These are phyloP conservation scores for Halophytophthora polymorphica DNA, from an alignment of 352 stramenopile species.

Conservation along the genomic window DNA sequence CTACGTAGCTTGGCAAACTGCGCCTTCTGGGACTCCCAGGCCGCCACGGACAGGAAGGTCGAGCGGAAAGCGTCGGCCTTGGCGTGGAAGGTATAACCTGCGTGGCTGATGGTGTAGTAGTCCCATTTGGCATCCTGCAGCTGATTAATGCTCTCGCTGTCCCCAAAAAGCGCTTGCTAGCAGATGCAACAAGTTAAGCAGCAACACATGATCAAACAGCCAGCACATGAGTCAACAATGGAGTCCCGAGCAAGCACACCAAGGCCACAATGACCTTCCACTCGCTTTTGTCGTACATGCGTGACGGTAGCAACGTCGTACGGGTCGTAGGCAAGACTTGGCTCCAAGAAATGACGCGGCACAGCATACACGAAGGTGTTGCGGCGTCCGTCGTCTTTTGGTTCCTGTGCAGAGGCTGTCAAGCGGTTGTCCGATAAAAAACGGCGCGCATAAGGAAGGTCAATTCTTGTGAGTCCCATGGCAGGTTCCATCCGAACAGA, in stretches of 20 bases:
- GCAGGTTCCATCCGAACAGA: not conserved
- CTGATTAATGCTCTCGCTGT: conserved; percentile 22
- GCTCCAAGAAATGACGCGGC: conserved; percentile 51
- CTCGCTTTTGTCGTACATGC: conserved; percentile 29
- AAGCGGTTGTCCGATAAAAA: conserved; percentile 9
- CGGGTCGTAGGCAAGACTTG: conserved; percentile 46
- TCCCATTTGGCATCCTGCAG: conserved; percentile 37
- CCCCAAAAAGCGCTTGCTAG: conserved; percentile 21
- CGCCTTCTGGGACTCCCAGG: conserved; percentile 56
- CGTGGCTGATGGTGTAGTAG: conserved; percentile 66
- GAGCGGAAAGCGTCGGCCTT: conserved; percentile 45
- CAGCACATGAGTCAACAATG: not conserved
- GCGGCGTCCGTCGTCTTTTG: conserved; percentile 13
- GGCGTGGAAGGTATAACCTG: conserved; percentile 59
- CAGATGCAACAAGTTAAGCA: not conserved
- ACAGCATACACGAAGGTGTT: conserved; percentile 72
- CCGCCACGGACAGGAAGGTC: conserved; percentile 32
- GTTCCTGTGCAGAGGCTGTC: conserved; percentile 15
- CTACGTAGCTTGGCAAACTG: conserved; percentile 34
- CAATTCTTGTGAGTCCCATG: not conserved
- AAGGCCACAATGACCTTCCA: not conserved
- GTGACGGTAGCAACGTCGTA: conserved; percentile 65
- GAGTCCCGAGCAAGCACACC: not conserved
- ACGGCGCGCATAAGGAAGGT: not conserved
- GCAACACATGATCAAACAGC: not conserved